Conservation (phyloP, 768 basidiomycete species). For the Kondoa subrosea region DNA sequence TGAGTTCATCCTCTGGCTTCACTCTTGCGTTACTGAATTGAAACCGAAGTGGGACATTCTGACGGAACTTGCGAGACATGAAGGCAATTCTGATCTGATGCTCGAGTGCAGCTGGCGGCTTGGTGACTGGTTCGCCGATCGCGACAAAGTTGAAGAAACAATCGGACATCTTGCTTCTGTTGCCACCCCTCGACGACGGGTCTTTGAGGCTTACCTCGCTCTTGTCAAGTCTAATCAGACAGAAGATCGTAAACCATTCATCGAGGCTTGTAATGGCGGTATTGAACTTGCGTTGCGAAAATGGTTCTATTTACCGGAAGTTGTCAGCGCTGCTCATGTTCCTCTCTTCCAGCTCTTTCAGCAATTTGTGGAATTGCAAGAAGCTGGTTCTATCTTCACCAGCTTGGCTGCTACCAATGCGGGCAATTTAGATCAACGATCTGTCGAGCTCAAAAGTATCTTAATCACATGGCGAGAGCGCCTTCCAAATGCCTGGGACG, state of each 20-base stretch:
- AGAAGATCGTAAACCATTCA: slow-evolving; percentile 50
- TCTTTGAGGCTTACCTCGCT: slow-evolving; percentile 90
- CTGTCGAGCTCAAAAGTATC: slow-evolving; percentile 85
- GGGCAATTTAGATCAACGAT: slow-evolving; percentile 81
- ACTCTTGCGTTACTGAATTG: not conserved
- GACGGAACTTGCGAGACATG: slow-evolving; percentile 70
- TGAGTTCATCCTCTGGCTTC: slow-evolving; percentile 5
- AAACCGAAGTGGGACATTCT: slow-evolving; percentile 67
- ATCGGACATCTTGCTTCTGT: slow-evolving; percentile 63
- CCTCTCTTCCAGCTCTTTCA: slow-evolving; percentile 95
- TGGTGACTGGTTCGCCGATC: slow-evolving; percentile 60
- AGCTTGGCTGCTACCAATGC: slow-evolving; percentile 71
- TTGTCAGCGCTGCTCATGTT: slow-evolving; percentile 79
- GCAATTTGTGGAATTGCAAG: slow-evolving; percentile 92
- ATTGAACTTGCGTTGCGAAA: slow-evolving; percentile 92
- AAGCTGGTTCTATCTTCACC: slow-evolving; percentile 77
- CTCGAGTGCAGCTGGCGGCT: slow-evolving; percentile 91
- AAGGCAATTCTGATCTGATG: slow-evolving; percentile 77
- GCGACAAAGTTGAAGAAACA: slow-evolving; percentile 58
- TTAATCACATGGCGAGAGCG: slow-evolving; percentile 94
- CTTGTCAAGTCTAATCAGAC: slow-evolving; percentile 68
- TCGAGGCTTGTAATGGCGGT: slow-evolving; percentile 74
- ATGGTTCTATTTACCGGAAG: slow-evolving; percentile 75
- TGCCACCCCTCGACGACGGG: slow-evolving; percentile 81
- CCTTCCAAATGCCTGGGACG: slow-evolving; percentile 84